These are phyloP conservation scores for Colletotrichum sp. DNA, from an alignment of 2,329 filamentous ascomycete genomes.

Conservation along the genomic window DNA sequence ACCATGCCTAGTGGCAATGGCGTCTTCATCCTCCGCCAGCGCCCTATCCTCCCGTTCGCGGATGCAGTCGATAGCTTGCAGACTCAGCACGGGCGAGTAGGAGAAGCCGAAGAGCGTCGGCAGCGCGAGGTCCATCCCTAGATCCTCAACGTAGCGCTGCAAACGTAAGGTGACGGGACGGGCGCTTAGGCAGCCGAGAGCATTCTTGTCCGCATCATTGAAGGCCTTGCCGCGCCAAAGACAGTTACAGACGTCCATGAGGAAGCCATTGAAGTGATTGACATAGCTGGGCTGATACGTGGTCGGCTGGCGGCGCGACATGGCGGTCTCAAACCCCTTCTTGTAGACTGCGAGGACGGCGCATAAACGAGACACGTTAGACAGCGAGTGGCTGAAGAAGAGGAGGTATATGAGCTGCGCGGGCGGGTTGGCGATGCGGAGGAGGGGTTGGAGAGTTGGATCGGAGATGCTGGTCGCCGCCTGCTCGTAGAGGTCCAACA, in stretches of 20 bases:
- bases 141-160: conserved; percentile 50
- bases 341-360: conserved; percentile 76
- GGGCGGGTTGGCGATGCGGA: conserved; percentile 73
- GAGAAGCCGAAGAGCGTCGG: conserved; percentile 62
- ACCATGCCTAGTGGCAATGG: conserved; percentile 57
- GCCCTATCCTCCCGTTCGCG: conserved; percentile 63
- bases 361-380: conserved; percentile 71
- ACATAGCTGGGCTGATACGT: conserved; percentile 66
- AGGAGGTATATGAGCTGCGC: conserved; percentile 73
- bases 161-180: conserved; percentile 49
- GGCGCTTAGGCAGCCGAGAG: conserved; percentile 59
- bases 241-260: conserved; percentile 88
- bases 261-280: conserved; percentile 78
- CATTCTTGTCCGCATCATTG: conserved; percentile 66
- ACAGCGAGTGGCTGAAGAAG: conserved; percentile 68
- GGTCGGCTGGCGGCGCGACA: conserved; percentile 36
- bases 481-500: conserved; percentile 75
- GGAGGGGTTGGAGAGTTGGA: conserved; percentile 51
- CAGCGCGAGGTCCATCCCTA: conserved; percentile 54
- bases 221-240: conserved; percentile 81
- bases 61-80: conserved; percentile 60
- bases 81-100: conserved; percentile 61
- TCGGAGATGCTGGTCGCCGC: conserved; percentile 62
- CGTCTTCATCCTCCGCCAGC: conserved; percentile 38
- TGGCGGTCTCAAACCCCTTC: conserved; percentile 71